Evolutionary conservation across 2,329 filamentous ascomycete genomes (phyloP).

Genomic region (Colletotrichum acutatum): DNA sequence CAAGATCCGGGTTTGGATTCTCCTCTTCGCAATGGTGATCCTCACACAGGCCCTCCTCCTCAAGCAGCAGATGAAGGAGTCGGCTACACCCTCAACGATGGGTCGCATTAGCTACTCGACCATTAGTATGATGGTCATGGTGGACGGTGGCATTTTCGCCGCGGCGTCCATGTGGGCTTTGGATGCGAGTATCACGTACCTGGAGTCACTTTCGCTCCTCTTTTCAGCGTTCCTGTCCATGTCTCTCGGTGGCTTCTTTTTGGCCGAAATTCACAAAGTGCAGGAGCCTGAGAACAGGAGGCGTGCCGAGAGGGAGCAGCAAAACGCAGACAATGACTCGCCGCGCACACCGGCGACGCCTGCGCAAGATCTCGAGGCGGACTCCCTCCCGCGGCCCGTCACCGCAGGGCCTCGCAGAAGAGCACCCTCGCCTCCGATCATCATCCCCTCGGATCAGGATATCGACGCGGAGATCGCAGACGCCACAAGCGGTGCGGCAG

Average conservation of each 20-base stretch:
- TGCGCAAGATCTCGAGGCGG: slow-evolving; percentile 39
- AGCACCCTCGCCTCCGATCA: slow-evolving; percentile 58
- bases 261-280: slow-evolving; percentile 69
- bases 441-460: slow-evolving; percentile 73
- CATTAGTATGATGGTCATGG: slow-evolving; percentile 69
- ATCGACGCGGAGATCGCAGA: slow-evolving; percentile 67
- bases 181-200: slow-evolving; percentile 64
- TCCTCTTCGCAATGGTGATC: slow-evolving; percentile 66
- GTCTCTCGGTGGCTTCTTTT: slow-evolving; percentile 66
- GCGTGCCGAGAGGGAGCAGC: slow-evolving; percentile 46
- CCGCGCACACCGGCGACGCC: slow-evolving; percentile 41
- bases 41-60: slow-evolving; percentile 71
- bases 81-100: slow-evolving; percentile 74
- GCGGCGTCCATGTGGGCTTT: slow-evolving; percentile 67
- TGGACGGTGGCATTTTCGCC: slow-evolving; percentile 69
- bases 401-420: slow-evolving; percentile 44
- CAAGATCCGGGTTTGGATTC: slow-evolving; percentile 68
- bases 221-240: slow-evolving; percentile 65
- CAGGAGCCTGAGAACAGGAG: slow-evolving; percentile 67
- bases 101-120: slow-evolving; percentile 75
- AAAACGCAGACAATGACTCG: slow-evolving; percentile 39
- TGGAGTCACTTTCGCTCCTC: slow-evolving; percentile 66
- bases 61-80: slow-evolving; percentile 73
- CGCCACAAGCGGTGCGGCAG: slow-evolving; percentile 41
- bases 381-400: slow-evolving; percentile 54